Base-by-base conservation (phyloP, 1,284 basidiomycete species). In the Exobasidium cylindrosporum region DNA sequence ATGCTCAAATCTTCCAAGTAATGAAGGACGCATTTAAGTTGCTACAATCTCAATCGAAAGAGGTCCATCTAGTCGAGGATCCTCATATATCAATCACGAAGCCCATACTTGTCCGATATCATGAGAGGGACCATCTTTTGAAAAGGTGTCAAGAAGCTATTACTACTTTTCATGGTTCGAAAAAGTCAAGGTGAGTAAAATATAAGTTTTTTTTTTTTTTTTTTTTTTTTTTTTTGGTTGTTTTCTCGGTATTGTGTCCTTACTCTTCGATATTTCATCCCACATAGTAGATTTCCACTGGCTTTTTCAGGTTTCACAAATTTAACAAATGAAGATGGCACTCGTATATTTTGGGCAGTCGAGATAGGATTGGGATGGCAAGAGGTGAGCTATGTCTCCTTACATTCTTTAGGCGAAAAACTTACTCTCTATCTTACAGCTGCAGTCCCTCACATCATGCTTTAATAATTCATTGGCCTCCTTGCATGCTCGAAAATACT, bases 281-380 rank as follows among this genome's bases (percentile, higher is more conserved):
- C n/a, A n/a, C n/a, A n/a, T n/a, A n/a, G 32, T 13, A 50, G 47
- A 26, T 26, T 55, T 21, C 32, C 3, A 13, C n/a, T 55, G 2
- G 53, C 53, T 24, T 55, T 55, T 29, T 35, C 53, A 23, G 21
- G 17, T 30, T 55, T 55, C 40, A 23, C 53, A 2, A 14, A 44
- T 32, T 26, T 55, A 1, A 23, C 31, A 17, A 40, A 21, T 23
- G 32, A 55, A 11, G 53, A 55, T 14, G 31, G 26, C 2, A 55
- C 14, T 14, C 53, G 53, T 13, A 30, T 29, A 2, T 55, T 30
- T 32, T 55, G 53, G 53, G 28, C 53, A 21, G 53, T 31, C 17
- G 53, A 55, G 17, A 3, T 55, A n/a, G 53, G 53, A 21, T 29
- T 26, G 32, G 53, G 53, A 35, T 55, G 53, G 53, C 24, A 44